Evolutionary conservation across 2,329 filamentous ascomycete genomes (phyloP), one percentile per base, ranked within the genome.

Genomic region (Penicillium corylophilum): DNA sequence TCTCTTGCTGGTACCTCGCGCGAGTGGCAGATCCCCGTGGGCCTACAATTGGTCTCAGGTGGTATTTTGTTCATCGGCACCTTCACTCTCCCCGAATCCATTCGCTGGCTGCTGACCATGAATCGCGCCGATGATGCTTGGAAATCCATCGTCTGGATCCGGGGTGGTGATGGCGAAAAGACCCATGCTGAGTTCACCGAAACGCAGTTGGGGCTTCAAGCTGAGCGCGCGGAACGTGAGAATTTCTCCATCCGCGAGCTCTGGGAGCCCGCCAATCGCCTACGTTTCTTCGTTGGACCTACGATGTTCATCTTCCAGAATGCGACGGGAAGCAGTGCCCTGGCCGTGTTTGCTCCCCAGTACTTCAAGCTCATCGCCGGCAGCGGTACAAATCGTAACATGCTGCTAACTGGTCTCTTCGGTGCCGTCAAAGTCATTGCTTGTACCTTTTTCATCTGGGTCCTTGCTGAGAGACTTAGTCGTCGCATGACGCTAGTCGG

Each of bases 21-120:
- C 12, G 56, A 61, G 0, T 88, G 85, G 85, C 72, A 80, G 23
- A 76, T 83, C 16, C 84, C 84, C 1, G 77, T 83, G 7, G 73
- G 82, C 59, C 67, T 82, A 2, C 81, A 83, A 59, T 67, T 76
- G 23, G 71, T 74, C 4, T 72, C 77, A 23, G 71, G 70, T 28
- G 65, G 67, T 1, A 57, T 84, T 8, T 78, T 84, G 36, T 72
- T 79, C 38, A 38, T 75, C 39, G 67, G 76, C 33, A 72, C 77
- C 10, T 82, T 78, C 56, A 77, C 83, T 55, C 70, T 85, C 1
- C 83, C 84, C 0, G 83, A 87, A 60, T 83, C 80, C 0, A 84
- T 84, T 1, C 71, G 83, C 47, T 86, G 82, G 82, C 74, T 85
- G 5, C 38, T 54, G 46, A 42, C 41, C 6, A 26, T 54, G 20